Conservation (phyloP, 345 rosid species). For the Populus alba region DNA sequence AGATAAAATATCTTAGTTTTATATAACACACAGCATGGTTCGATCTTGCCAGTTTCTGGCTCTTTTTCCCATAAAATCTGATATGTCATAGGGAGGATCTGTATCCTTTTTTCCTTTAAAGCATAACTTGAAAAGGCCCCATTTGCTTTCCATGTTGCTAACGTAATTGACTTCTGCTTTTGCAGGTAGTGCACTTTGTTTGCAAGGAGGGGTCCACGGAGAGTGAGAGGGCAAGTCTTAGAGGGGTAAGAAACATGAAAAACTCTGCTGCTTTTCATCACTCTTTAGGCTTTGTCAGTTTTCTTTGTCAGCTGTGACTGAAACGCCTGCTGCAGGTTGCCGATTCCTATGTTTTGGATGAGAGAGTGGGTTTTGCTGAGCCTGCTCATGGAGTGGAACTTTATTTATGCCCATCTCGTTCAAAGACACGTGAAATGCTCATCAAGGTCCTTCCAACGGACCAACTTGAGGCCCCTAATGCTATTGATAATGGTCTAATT, state of each 20-base stretch:
- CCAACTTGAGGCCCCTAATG: constrained; percentile 53
- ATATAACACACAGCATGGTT: neutral
- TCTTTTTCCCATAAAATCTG: neutral
- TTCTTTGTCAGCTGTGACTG: neutral
- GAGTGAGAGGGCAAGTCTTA: constrained; percentile 51
- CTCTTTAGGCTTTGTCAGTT: neutral
- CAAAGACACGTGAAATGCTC: constrained; percentile 56
- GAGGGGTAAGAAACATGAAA: constrained; percentile 44
- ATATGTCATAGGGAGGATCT: neutral
- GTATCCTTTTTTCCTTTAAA: too few relatives aligned
- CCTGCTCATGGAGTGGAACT: constrained; percentile 76
- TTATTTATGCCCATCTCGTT: constrained; percentile 80
- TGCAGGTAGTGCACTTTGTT: constrained; percentile 72
- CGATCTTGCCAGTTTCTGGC: neutral
- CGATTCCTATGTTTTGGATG: constrained; percentile 68
- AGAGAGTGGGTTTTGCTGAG: constrained; percentile 88
- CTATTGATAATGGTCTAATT: constrained; percentile 72
- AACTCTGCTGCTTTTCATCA: neutral
- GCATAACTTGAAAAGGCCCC: neutral
- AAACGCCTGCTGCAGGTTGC: constrained; percentile 48
- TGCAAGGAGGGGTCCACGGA: constrained; percentile 61
- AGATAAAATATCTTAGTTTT: neutral
- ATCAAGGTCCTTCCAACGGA: constrained; percentile 64
- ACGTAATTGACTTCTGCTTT: neutral
- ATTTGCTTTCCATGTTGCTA: neutral